These are phyloP conservation scores for Haplographium delicatum DNA, from an alignment of 495 filamentous ascomycete species.

Conservation along the genomic window DNA sequence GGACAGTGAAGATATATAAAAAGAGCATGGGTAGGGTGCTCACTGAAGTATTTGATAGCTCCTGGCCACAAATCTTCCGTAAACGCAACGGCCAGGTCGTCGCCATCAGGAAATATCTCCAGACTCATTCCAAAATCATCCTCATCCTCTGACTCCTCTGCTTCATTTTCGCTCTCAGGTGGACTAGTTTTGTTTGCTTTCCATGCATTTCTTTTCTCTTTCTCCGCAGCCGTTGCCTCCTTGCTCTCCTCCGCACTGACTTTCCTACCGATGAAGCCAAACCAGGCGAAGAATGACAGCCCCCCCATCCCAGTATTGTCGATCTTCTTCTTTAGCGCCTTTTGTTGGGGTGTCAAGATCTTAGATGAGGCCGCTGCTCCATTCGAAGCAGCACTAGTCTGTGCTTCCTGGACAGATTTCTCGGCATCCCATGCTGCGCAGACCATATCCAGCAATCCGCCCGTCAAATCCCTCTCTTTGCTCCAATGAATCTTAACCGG, in stretches of 20 bases:
- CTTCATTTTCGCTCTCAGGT: constrained; percentile 38
- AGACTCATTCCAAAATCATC: constrained; percentile 48
- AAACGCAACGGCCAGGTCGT: constrained; percentile 70
- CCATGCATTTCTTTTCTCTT: constrained; percentile 51
- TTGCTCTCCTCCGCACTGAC: constrained; percentile 66
- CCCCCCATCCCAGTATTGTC: constrained; percentile 51
- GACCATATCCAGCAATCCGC: constrained; percentile 68
- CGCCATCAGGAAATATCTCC: constrained; percentile 78
- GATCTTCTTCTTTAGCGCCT: constrained; percentile 47
- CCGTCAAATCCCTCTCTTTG: constrained; percentile 73
- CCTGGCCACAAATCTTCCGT: constrained; percentile 83
- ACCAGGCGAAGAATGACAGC: constrained; percentile 81
- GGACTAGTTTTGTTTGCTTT: constrained; percentile 45
- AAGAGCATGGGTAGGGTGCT: constrained; percentile 26
- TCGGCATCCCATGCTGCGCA: constrained; percentile 63
- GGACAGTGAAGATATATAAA: neutral
- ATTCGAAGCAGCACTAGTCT: constrained; percentile 32
- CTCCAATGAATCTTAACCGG: constrained; percentile 89
- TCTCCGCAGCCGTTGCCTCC: constrained; percentile 50
- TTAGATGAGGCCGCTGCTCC: constrained; percentile 13
- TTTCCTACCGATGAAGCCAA: constrained; percentile 64
- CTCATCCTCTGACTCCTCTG: constrained; percentile 49
- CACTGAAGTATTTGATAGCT: constrained; percentile 88
- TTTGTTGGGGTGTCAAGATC: constrained; percentile 41
- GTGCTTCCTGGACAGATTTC: constrained; percentile 12